Evolutionary conservation across 495 filamentous ascomycete species (phyloP).

Genomic region (Evernia prunastri): DNA sequence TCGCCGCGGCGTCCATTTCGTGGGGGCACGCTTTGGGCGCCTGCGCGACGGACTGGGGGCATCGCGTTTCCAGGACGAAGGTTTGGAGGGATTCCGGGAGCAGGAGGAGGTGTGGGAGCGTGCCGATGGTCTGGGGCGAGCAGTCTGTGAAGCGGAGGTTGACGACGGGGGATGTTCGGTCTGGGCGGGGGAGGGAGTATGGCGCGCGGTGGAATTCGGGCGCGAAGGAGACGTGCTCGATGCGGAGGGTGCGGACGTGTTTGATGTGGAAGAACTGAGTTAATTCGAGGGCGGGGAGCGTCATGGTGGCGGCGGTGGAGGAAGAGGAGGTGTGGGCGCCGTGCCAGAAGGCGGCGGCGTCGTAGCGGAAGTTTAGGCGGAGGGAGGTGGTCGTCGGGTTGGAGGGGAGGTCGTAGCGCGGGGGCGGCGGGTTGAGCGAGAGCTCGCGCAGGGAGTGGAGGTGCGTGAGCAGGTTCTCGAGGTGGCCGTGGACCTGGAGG

Average conservation of each 20-base stretch:
- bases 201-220: background rate
- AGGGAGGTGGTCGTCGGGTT: background rate
- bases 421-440: background rate
- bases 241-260: background rate
- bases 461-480: background rate
- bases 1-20: no score
- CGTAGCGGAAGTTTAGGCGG: background rate
- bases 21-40: no score
- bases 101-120: background rate
- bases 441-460: background rate
- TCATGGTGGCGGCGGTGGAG: background rate
- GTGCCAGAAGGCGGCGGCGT: background rate
- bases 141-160: background rate
- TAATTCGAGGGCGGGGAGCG: background rate
- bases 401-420: background rate
- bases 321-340: no score
- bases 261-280: background rate
- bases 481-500: background rate
- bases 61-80: background rate
- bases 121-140: background rate
- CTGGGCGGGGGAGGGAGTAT: background rate
- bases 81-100: background rate
- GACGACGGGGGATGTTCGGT: background rate
- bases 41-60: no score
- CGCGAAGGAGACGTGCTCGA: background rate